A percentile compares a stretch with the other conserved stretches of the same genome.
Conservation (phyloP, 352 stramenopile genomes). For the Aphanomyces astaci region DNA sequence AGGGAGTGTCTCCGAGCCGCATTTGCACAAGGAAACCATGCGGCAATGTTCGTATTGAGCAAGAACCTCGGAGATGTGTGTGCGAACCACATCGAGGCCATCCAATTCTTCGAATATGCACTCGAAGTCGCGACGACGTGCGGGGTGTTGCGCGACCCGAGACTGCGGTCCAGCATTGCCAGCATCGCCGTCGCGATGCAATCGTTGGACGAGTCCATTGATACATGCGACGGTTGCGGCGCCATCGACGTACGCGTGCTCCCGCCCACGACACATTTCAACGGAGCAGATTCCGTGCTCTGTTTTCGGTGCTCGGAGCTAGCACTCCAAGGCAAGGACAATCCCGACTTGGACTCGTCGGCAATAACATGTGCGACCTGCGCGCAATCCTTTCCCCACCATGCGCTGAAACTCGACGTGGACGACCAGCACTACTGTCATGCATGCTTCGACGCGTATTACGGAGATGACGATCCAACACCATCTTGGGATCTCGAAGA, state of each 20-base stretch:
- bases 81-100: conserved; percentile 7
- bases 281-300: too few relatives aligned
- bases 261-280: not conserved
- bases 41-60: conserved; percentile 56
- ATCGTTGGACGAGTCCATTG: conserved; percentile 35
- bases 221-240: conserved; percentile 16
- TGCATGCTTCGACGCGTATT: conserved; percentile 59
- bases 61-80: conserved; percentile 55
- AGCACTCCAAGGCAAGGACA: not conserved
- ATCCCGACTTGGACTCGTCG: not conserved
- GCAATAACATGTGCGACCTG: conserved; percentile 69
- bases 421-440: conserved; percentile 63
- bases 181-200: conserved; percentile 5
- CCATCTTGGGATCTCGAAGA: conserved; percentile 22
- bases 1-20: conserved; percentile 38
- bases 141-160: not conserved
- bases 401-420: conserved; percentile 43
- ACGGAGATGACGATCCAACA: too few relatives aligned
- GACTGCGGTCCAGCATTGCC: not conserved
- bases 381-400: conserved; percentile 1
- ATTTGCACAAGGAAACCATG: conserved; percentile 43
- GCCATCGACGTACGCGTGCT: not conserved
- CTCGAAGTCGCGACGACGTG: conserved; percentile 30
- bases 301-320: not conserved
- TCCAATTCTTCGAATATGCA: conserved; percentile 37